Base-by-base conservation (phyloP, 2,329 filamentous ascomycete species). In the Drechslerella dactyloides region DNA sequence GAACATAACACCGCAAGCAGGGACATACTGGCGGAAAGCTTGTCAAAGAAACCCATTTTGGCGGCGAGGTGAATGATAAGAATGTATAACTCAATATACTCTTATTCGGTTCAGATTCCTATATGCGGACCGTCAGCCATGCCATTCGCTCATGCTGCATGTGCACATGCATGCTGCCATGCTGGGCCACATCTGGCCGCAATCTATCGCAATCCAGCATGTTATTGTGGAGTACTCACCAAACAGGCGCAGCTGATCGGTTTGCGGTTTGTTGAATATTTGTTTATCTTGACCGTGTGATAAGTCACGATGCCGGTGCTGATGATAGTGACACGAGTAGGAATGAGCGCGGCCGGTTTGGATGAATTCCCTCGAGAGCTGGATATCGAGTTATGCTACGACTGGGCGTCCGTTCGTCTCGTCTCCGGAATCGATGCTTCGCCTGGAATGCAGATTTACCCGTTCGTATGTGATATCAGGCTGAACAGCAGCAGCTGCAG, bases 21-120 rank as follows among this genome's bases (percentile, higher is more conserved):
- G 52, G 48, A 81, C 81, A 73, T 81, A 83, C 82, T 83, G 74
- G 81, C 79, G 78, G 83, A 82, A 66, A 84, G 77, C 73, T 83
- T 84, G 63, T 83, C 81, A 60, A 83, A 78, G 76, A 84, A 77
- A 77, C 82, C 81, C 82, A 84, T 84, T 75, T 76, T 81, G 76
- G 60, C 42, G 56, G 46, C 52, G 17, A 51, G 56, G 58, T 46
- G 54, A 50, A 54, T 21, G 30, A 56, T 54, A 66, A 52, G 42
- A 17, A 55, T 33, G 27, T 33, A 33, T 33, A 33, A 33, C 8
- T 33, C 27, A 33, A 33, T 33, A 33, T 33, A 33, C 27, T 33
- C 27, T 33, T 33, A 33, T 33, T 3, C 27, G n/a, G 56, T 42
- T 44, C 53, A 61, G 62, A 55, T 66, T 69, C 56, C 66, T 64